A percentile compares a stretch with the other conserved stretches of the same genome.
phyloP scores from a whole-genome alignment of 2,329 filamentous ascomycete genomes.

The Diaporthe eres region DNA sequence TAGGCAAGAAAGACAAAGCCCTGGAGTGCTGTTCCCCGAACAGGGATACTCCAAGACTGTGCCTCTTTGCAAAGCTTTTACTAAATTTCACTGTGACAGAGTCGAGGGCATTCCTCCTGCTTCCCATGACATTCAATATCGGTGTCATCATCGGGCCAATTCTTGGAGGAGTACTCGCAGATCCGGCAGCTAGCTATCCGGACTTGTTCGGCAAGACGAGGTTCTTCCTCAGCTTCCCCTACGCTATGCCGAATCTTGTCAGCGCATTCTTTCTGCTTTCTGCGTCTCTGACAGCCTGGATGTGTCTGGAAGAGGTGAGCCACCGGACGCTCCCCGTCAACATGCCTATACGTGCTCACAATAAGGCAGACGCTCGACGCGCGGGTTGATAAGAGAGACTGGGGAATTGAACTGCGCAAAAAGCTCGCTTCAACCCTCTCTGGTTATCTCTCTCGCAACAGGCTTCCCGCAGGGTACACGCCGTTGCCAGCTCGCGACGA shows the following conservation, averaged over 20 bases:
- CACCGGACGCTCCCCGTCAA: no score
- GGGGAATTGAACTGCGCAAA: conserved; percentile 58
- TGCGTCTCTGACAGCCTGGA: conserved; percentile 61
- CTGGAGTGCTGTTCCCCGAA: no score
- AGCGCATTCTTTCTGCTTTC: conserved; percentile 62
- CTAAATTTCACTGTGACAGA: conserved; percentile 47
- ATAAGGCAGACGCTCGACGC: conserved; percentile 60
- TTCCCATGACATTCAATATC: conserved; percentile 80
- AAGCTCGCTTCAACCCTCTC: conserved; percentile 51
- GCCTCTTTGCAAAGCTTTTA: no score
- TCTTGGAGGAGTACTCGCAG: conserved; percentile 61
- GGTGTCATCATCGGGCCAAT: conserved; percentile 72
- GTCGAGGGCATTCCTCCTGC: conserved; percentile 58
- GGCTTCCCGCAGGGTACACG: conserved; percentile 48
- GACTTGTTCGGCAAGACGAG: conserved; percentile 60
- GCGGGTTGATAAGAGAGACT: conserved; percentile 57
- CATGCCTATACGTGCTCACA: conserved; percentile 26
- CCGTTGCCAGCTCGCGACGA: conserved; percentile 51
- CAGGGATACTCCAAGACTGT: background rate
- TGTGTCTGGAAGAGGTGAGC: conserved; percentile 65
- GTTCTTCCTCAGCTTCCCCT: conserved; percentile 66
- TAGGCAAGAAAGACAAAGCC: background rate
- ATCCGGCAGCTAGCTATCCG: conserved; percentile 60
- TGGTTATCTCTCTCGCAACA: conserved; percentile 43
- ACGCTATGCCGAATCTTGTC: conserved; percentile 68